Evolutionary conservation across 192 early-diverging fungal genomes (phyloP).

Genomic region (Umbelopsis vinacea): DNA sequence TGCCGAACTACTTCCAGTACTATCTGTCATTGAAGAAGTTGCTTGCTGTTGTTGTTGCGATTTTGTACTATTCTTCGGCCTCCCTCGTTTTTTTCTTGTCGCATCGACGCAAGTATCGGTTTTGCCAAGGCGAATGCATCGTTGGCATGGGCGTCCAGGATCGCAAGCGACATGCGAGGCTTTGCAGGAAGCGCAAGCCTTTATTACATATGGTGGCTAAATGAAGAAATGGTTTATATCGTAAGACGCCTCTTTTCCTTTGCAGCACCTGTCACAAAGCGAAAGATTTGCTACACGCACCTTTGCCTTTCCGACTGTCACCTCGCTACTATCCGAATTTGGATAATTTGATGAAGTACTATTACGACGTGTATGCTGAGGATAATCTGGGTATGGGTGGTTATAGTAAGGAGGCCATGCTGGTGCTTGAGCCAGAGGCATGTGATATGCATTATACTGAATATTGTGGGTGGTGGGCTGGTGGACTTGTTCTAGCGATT

Average conservation of each 20-base stretch:
- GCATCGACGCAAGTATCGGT: slow-evolving; percentile 26
- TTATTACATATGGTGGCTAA: slow-evolving; percentile 22
- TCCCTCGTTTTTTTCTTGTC: slow-evolving; percentile 17
- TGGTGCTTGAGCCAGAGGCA: background rate
- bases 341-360: slow-evolving; percentile 1
- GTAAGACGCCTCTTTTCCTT: background rate
- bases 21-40: background rate
- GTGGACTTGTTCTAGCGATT: background rate
- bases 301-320: slow-evolving; percentile 2
- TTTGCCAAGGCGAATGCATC: slow-evolving; percentile 21
- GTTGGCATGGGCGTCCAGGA: slow-evolving; percentile 16
- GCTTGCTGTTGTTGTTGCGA: background rate
- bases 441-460: background rate
- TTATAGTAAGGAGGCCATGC: background rate
- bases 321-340: slow-evolving; percentile 9
- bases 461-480: background rate
- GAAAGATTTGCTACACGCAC: background rate
- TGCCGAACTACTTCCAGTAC: background rate
- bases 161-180: slow-evolving; percentile 32
- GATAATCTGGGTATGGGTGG: background rate
- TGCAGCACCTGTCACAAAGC: background rate
- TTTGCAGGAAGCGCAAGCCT: slow-evolving; percentile 33
- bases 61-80: slow-evolving; percentile 16
- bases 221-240: background rate
- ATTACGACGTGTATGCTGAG: slow-evolving; percentile 6